Evolutionary conservation across 1,284 basidiomycete genomes (phyloP), one percentile per base, ranked within the genome.

Genomic region (Stereum hirsutum): DNA sequence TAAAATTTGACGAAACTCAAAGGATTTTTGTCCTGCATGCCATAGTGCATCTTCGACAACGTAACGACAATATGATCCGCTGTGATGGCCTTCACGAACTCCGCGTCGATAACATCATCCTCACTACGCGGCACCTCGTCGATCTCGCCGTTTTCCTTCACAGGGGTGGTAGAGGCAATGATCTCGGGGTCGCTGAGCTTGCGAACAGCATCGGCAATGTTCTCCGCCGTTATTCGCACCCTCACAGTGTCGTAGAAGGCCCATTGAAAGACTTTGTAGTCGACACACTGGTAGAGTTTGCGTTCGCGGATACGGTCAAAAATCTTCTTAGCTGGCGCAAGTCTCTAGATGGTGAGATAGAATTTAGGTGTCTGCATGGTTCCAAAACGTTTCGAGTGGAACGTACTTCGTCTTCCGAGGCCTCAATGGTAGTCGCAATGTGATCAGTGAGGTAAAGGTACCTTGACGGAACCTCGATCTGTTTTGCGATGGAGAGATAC

Each of bases 1-100:
- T 87, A 89, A 54, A 89, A 89, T 52, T 68, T 74, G 44, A 87
- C 74, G 23, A 61, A 68, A 34, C 81, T 70, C 21, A 89, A 54
- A 1, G 87, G 86, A 52, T 85, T 86, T 50, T 66, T 60, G 42
- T 78, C 73, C 47, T 72, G 67, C 77, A 81, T 86, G 1, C 87
- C 86, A 51, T 85, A 80, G 54, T 89, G 86, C 65, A 88, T 69
- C 12, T 59, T 54, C 1, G 74, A 62, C 6, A 78, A 61, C 42
- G 80, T 72, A 24, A 89, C 81, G 28, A 82, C 73, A 25, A 89
- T 66, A n/a, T 25, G 17, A 11, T 35, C 33, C 1, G 61, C 54
- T 2, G 52, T 57, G 14, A 84, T 59, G 14, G 57, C 58, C 5
- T 55, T 54, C 19, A 66, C 55, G 11, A 65, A 55, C 0, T 61